These are phyloP conservation scores for Houttuynia cordata DNA, from an alignment of 164 flowering plant genomes.

Conservation along the genomic window DNA sequence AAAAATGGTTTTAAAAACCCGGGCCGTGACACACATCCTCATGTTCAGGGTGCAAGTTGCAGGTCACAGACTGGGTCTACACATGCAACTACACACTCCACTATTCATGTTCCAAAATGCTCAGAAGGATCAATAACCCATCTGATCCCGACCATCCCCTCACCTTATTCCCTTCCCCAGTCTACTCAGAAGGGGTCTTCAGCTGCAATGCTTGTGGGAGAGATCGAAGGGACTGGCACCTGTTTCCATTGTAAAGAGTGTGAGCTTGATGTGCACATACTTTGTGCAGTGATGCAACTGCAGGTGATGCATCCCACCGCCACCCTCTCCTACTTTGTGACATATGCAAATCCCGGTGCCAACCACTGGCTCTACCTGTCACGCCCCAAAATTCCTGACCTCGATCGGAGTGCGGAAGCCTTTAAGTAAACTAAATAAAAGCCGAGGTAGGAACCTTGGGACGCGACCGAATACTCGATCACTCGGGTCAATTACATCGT, in stretches of 20 bases:
- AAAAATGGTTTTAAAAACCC: too few species aligned
- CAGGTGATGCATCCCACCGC: conserved; percentile 14
- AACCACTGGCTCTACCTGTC: conserved; percentile 33
- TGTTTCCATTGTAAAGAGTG: conserved; percentile 30
- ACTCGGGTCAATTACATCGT: too few species aligned
- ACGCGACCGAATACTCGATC: too few species aligned
- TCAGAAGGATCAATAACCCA: conserved; percentile 18
- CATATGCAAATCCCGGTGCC: conserved; percentile 16
- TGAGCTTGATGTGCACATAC: conserved; percentile 21
- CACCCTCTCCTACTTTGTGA: conserved; percentile 25
- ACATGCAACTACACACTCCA: conserved; percentile 18
- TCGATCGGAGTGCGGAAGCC: too few species aligned
- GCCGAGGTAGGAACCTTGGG: too few species aligned
- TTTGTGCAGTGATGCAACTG: conserved; percentile 23
- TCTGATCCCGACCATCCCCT: conserved; percentile 19
- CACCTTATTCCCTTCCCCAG: conserved; percentile 18
- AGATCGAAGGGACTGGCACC: conserved; percentile 25
- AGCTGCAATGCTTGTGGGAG: conserved; percentile 31
- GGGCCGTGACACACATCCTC: too few species aligned
- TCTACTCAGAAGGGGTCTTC: conserved; percentile 27
- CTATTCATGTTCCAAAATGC: conserved; percentile 12
- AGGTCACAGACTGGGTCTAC: conserved; percentile 8
- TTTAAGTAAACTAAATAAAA: too few species aligned
- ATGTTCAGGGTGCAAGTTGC: conserved; percentile 13
- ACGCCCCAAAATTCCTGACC: too few species aligned